These are phyloP conservation scores for Colletotrichum sp. DNA, from an alignment of 2,329 filamentous ascomycete species.

Conservation along the genomic window DNA sequence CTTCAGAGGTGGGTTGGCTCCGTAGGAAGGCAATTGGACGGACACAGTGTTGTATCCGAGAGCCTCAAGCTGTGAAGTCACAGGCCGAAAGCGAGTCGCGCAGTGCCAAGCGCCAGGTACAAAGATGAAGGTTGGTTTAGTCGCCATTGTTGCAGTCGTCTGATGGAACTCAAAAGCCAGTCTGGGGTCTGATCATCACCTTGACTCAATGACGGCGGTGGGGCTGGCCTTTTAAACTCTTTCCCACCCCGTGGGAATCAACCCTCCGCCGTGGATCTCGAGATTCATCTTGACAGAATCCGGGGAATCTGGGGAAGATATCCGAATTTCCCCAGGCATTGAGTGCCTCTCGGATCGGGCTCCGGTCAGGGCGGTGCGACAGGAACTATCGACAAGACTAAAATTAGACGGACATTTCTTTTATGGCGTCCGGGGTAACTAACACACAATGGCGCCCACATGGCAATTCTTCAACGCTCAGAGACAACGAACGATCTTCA, in stretches of 20 bases:
- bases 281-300: neutral
- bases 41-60: neutral
- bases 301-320: neutral
- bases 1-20: neutral
- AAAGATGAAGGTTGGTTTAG: constrained; percentile 40
- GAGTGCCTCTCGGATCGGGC: neutral
- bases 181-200: neutral
- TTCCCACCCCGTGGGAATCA: neutral
- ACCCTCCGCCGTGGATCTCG: neutral
- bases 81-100: neutral
- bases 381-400: neutral
- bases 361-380: neutral
- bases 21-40: neutral
- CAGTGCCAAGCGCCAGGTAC: constrained; percentile 53
- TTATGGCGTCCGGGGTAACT: neutral
- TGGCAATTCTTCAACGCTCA: neutral
- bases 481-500: neutral
- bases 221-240: neutral
- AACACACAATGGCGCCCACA: neutral
- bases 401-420: neutral
- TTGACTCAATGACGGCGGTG: neutral
- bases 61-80: neutral
- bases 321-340: neutral
- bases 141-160: neutral
- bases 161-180: neutral